Evolutionary conservation across 345 rosid species (phyloP), one percentile per base, ranked within the genome.

Genomic region (Turnera subulata): DNA sequence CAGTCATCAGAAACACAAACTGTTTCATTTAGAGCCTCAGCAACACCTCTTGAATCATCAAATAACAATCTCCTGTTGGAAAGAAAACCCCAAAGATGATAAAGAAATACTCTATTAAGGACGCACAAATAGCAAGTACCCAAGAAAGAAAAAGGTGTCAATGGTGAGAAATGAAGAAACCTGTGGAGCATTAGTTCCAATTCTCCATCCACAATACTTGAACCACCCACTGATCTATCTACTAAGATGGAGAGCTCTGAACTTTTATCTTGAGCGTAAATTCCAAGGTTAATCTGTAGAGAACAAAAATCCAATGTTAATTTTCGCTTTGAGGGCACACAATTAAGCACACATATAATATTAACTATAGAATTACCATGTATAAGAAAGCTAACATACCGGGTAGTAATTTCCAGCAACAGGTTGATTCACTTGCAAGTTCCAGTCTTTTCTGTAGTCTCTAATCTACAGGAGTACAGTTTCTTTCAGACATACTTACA

Each of bases 401-500:
- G 98, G 98, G 55, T 88, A 91, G 74, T 86, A 91, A 71, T 91
- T 91, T 72, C 98, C 96, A 56, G 98, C 80, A 71, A 88, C 66
- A 58, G 93, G 96, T 72, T 91, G 90, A 73, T 78, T 72, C 46
- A 81, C 90, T 78, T 88, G 75, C 70, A 91, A 79, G 72, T 86
- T 80, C 98, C 96, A 91, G 26, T 88, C 96, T 68, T 78, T 75
- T 76, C 98, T 82, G 72, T 67, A 83, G 69, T 88, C 93, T 44
- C 81, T 89, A 73, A 91, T 57, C 98, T 91, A 79, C 70, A 71
- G 75, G 63, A 58, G 35, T 57, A 56, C 35, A 60, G 11, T 23
- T 65, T 35, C n/a, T 17, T 8, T 18, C 17, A 33, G 17, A 25
- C 1, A 29, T 29, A 29, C 8, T 29, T 29, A 29, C 35, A 3